These are phyloP conservation scores for Penicillium crystallinum DNA, from an alignment of 495 filamentous ascomycete species.

Conservation along the genomic window DNA sequence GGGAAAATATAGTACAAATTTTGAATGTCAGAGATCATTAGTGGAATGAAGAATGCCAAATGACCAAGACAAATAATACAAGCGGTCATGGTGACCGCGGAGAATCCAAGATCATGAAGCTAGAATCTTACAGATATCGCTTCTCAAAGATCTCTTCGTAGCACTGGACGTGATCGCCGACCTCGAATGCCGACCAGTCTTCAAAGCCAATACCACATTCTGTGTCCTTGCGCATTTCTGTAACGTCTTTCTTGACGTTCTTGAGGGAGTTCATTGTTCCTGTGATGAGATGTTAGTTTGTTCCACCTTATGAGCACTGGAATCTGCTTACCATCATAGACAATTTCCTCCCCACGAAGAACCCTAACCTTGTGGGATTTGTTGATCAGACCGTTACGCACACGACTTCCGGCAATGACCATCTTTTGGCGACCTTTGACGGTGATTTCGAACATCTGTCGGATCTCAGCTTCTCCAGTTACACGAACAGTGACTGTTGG, in stretches of 20 bases:
- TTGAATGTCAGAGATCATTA: constrained; percentile 1
- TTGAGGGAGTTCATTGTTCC: constrained; percentile 76
- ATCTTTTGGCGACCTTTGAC: constrained; percentile 62
- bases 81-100: background rate
- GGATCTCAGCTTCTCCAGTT: constrained; percentile 82
- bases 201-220: constrained; percentile 92
- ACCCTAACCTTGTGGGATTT: constrained; percentile 63
- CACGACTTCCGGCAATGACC: constrained; percentile 79
- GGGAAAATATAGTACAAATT: constrained; percentile 11
- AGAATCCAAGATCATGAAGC: background rate
- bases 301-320: background rate
- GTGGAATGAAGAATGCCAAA: constrained; percentile 2
- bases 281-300: constrained; percentile 24
- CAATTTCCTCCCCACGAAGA: constrained; percentile 56
- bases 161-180: constrained; percentile 80
- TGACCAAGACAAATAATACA: constrained; percentile 17
- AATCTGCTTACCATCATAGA: constrained; percentile 73
- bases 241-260: constrained; percentile 85
- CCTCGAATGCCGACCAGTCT: constrained; percentile 67
- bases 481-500: constrained; percentile 62
- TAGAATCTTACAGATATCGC: constrained; percentile 44
- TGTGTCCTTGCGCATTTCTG: constrained; percentile 80
- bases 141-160: constrained; percentile 76
- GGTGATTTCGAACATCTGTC: constrained; percentile 77
- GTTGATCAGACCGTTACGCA: constrained; percentile 71